Base-by-base conservation (phyloP, 1,139 yeast species). In the Candida tetrigidarum region DNA sequence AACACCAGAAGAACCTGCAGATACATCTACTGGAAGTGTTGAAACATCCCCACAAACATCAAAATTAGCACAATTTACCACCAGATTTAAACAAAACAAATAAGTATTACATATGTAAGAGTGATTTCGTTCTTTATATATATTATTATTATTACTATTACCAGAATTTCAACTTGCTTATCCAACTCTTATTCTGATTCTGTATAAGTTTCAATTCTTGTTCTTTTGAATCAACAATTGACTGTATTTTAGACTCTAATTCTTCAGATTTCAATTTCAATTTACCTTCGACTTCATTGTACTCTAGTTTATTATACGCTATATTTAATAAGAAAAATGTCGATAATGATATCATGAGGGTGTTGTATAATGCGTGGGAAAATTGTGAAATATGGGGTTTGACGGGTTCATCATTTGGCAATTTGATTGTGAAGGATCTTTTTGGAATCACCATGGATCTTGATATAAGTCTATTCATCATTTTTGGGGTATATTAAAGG, bases 1-100 rank as follows among this genome's bases (percentile, higher is more conserved):
- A 15, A 25, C 40, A 19, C 35, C 41, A 14, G 37, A 40, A 26
- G 48, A 38, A 44, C 52, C 14, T 51, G 28, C 29, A 6, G 58
- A 43, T 58, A 62, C 43, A 33, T 57, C 39, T 63, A 64, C 37
- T 60, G 58, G 53, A 67, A 60, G 53, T 59, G 63, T 28, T 54
- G 59, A 48, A 6, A 65, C 69, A 23, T 60, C 53, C 38, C 52
- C 64, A 9, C 61, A 74, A 2, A 69, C 75, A 4, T 62, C 74
- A 20, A 72, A 67, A 53, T 71, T 73, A 56, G 76, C 78, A 16
- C 69, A 69, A 51, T 72, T 71, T 51, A 65, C 76, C 54, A 64
- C 66, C 35, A 62, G 66, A 50, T 69, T 70, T 49, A 57, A 60
- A 37, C 45, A 41, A 60, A 16, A n/a, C n/a, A n/a, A n/a, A 20